These are phyloP conservation scores for Neurospora sp. DNA, from an alignment of 495 filamentous ascomycete genomes.

Conservation along the genomic window DNA sequence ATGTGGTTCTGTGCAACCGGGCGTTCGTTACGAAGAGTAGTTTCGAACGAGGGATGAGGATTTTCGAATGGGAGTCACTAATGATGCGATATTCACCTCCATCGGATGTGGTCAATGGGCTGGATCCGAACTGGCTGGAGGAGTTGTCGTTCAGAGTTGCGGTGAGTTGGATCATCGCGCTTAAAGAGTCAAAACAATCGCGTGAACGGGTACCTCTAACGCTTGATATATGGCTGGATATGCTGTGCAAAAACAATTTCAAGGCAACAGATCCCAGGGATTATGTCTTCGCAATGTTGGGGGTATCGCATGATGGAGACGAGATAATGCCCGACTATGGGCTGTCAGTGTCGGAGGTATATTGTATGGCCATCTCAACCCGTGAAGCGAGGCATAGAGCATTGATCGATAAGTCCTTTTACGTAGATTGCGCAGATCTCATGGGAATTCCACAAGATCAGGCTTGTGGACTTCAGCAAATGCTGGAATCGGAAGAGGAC, in stretches of 20 bases:
- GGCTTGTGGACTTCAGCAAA: not conserved
- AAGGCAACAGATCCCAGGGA: not conserved
- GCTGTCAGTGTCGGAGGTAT: not conserved
- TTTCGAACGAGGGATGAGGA: not conserved
- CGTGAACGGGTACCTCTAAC: not conserved
- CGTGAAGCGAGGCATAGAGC: not conserved
- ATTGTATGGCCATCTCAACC: not conserved
- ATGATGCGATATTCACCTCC: too few relatives aligned
- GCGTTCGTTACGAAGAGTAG: not conserved
- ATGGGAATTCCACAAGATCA: not conserved
- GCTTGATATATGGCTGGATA: not conserved
- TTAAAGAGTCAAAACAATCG: too few relatives aligned
- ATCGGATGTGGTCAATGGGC: too few relatives aligned
- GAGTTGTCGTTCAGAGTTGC: too few relatives aligned
- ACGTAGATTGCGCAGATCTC: not conserved
- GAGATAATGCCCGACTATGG: not conserved
- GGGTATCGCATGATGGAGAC: not conserved
- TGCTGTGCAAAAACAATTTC: rapidly evolving
- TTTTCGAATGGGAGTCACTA: not conserved
- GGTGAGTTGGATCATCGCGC: too few relatives aligned
- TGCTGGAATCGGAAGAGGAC: too few relatives aligned
- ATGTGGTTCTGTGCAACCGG: not conserved
- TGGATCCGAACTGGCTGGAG: not conserved
- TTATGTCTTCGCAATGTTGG: not conserved
- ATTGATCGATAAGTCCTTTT: not conserved